Evolutionary conservation across 495 filamentous ascomycete genomes (phyloP), one percentile per base, ranked within the genome.

Genomic region (Penicillium canescens): DNA sequence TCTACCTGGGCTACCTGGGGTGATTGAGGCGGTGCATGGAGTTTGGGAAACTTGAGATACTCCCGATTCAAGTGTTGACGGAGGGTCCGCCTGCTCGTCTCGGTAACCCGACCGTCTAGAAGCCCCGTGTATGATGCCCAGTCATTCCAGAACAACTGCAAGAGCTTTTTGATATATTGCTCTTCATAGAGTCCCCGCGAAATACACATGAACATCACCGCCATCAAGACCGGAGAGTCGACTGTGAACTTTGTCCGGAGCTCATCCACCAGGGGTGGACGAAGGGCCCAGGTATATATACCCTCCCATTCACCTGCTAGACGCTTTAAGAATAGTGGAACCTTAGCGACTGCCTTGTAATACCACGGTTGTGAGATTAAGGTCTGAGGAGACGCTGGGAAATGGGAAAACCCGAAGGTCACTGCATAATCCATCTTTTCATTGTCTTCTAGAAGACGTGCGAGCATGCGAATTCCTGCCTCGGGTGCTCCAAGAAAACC

Each of bases 401-500:
- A 53, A 46, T 53, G 20, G 4, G 50, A 33, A 13, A 53, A 46
- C 11, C 10, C 33, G 28, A 33, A n/a, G n/a, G 24, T 38, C 5
- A 23, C 50, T 7, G 42, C 23, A 16, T 20, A 14, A 13, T 44
- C 40, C 51, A 53, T 49, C 46, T 41, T 53, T 14, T 48, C 38
- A 41, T 56, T 60, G 38, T 60, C 50, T 21, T 57, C 54, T 42
- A 33, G 10, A 21, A 48, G 50, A 54, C 28, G 49, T 26, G 41
- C 10, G 2, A 53, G 42, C 11, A 14, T 21, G 4, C 21, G 1
- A 21, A 46, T 39, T 23, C 33, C 41, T 11, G 18, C 8, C 13
- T 23, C n/a, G 1, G 39, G 8, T 14, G 28, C 38, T 63, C 53
- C 12, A 49, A 43, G 13, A 57, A 52, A 4, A 55, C 26, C 2